phyloP scores from a whole-genome alignment of 495 filamentous ascomycete species.

The Staphylotrichum longicolle region DNA sequence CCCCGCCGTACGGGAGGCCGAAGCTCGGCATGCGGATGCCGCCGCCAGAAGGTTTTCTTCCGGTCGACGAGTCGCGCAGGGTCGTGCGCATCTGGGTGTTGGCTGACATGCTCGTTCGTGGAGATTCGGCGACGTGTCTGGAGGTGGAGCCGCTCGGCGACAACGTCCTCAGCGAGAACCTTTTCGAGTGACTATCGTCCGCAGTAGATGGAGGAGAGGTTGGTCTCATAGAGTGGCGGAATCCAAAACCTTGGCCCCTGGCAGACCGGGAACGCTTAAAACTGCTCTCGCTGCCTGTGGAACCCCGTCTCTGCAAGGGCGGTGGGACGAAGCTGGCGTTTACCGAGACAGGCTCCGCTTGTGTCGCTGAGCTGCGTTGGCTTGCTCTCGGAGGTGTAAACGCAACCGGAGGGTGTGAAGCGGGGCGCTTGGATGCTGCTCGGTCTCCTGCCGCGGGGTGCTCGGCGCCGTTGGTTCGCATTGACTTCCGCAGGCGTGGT shows the following conservation, averaged over 20 bases:
- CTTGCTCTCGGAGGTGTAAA: conserved; percentile 2
- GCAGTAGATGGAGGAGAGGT: conserved; percentile 26
- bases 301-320: conserved; percentile 40
- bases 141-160: conserved; percentile 38
- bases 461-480: conserved; percentile 26
- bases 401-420: conserved; percentile 16
- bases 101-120: conserved; percentile 12
- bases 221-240: conserved; percentile 45
- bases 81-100: conserved; percentile 33
- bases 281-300: conserved; percentile 50
- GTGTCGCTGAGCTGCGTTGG: conserved; percentile 17
- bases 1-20: conserved; percentile 29
- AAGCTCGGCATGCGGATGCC: conserved; percentile 38
- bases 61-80: conserved; percentile 28
- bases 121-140: conserved; percentile 24
- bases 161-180: conserved; percentile 43
- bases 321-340: conserved; percentile 17
- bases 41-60: conserved; percentile 23
- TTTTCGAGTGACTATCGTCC: conserved; percentile 30
- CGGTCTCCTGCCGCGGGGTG: not conserved
- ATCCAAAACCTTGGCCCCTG: conserved; percentile 27
- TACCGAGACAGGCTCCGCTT: conserved; percentile 22
- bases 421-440: conserved; percentile 3
- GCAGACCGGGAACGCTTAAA: conserved; percentile 43
- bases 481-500: conserved; percentile 32